A percentile compares a stretch with the other conserved stretches of the same genome.
Evolutionary conservation across 192 early-diverging fungal species (phyloP).

Genomic region (Paraglomus occultum): DNA sequence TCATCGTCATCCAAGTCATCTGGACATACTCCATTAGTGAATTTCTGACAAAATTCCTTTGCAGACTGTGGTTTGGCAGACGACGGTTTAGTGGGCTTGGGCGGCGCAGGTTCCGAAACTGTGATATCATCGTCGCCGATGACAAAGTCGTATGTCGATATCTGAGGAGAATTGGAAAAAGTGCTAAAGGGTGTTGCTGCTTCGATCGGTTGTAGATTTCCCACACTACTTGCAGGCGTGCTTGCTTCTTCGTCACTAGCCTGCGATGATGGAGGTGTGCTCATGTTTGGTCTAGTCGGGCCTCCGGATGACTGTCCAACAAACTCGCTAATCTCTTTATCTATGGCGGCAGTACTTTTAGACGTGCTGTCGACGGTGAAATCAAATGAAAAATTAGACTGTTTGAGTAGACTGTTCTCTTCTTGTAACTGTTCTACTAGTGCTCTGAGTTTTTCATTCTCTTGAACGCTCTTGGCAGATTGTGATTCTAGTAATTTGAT

Average conservation of each 20-base stretch:
- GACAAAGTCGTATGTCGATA: no score
- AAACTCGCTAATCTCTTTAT: slow-evolving; percentile 19
- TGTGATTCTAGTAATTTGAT: slow-evolving; percentile 68
- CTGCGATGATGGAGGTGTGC: slow-evolving; percentile 33
- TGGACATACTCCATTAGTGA: slow-evolving; percentile 22
- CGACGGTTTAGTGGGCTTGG: not conserved
- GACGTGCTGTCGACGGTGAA: slow-evolving; percentile 43
- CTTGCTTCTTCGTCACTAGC: slow-evolving; percentile 21
- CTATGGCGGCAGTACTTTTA: not conserved
- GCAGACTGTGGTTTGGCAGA: slow-evolving; percentile 22
- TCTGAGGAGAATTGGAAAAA: no score
- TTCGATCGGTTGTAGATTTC: not conserved
- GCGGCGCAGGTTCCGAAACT: no score
- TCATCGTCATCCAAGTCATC: not conserved
- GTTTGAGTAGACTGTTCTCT: slow-evolving; percentile 55
- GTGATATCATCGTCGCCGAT: no score
- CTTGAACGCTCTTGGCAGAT: slow-evolving; percentile 41
- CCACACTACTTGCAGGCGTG: not conserved
- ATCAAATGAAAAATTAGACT: slow-evolving; percentile 50
- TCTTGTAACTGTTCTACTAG: slow-evolving; percentile 50
- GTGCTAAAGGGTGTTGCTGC: no score
- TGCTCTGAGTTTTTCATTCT: slow-evolving; percentile 49
- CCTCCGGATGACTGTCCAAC: not conserved
- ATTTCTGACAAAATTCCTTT: slow-evolving; percentile 29
- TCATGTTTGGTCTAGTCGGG: not conserved